phyloP scores from a whole-genome alignment of 2,329 filamentous ascomycete genomes.

The Epichloe glyceriae region DNA sequence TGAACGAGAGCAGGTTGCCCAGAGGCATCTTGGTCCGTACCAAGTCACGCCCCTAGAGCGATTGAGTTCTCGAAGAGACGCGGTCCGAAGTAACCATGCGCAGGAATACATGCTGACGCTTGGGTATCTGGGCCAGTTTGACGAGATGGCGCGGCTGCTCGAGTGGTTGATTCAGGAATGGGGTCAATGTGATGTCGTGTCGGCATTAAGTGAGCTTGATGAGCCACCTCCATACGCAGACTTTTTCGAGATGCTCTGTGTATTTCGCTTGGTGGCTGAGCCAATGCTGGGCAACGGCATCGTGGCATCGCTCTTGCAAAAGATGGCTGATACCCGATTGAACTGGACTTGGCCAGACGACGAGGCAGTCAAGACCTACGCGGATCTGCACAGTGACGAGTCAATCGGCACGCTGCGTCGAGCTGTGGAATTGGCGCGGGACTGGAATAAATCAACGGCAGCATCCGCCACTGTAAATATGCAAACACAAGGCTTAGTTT shows the following conservation, averaged over 20 bases:
- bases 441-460: slow-evolving; percentile 1
- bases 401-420: slow-evolving; percentile 14
- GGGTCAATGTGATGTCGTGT: slow-evolving; percentile 19
- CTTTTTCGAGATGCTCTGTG: slow-evolving; percentile 28
- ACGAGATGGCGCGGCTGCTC: slow-evolving; percentile 43
- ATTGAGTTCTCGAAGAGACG: slow-evolving; percentile 21
- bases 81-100: slow-evolving; percentile 23
- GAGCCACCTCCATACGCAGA: slow-evolving; percentile 21
- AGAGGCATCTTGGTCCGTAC: slow-evolving; percentile 9
- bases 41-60: slow-evolving; percentile 19
- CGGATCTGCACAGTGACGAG: slow-evolving; percentile 14
- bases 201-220: slow-evolving; percentile 22
- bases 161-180: slow-evolving; percentile 45
- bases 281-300: slow-evolving; percentile 23
- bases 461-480: not conserved
- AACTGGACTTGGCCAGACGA: slow-evolving; percentile 27
- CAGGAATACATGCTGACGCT: slow-evolving; percentile 52
- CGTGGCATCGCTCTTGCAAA: slow-evolving; percentile 18
- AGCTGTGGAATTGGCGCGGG: slow-evolving; percentile 12
- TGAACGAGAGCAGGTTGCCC: slow-evolving; percentile 12
- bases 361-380: slow-evolving; percentile 22
- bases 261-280: slow-evolving; percentile 35
- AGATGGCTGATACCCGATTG: slow-evolving; percentile 13
- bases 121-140: slow-evolving; percentile 44
- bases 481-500: not conserved